These are phyloP conservation scores for Aspergillus fijiensis DNA, from an alignment of 2,329 filamentous ascomycete genomes.

Conservation along the genomic window DNA sequence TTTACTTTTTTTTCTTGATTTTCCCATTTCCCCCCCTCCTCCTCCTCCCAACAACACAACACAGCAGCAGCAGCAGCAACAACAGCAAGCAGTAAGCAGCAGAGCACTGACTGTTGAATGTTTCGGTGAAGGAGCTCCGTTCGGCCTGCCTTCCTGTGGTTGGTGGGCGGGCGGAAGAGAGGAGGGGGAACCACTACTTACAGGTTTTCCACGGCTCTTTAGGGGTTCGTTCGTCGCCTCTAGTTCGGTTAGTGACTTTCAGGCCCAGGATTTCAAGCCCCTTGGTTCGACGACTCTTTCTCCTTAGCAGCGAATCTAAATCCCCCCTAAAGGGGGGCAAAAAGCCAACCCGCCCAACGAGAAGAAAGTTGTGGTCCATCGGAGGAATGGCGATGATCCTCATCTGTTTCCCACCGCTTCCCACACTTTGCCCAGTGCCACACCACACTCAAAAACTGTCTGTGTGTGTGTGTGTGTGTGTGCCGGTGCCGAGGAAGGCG, in stretches of 20 bases:
- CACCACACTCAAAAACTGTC: no score
- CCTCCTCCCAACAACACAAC: neutral
- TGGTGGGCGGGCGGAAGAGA: conserved; percentile 11
- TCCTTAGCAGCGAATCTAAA: conserved; percentile 12
- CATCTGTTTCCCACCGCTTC: conserved; percentile 17
- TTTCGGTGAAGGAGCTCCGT: conserved; percentile 12
- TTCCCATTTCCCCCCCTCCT: no score
- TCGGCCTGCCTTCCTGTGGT: conserved; percentile 9
- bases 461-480: no score
- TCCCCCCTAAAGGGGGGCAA: conserved; percentile 14
- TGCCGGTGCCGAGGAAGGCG: no score
- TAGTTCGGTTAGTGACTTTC: conserved; percentile 17
- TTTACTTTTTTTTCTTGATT: no score
- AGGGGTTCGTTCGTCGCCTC: conserved; percentile 15
- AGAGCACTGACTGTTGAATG: neutral
- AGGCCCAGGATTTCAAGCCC: conserved; percentile 15
- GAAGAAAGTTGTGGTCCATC: conserved; percentile 8
- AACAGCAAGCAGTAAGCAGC: neutral
- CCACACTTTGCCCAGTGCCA: no score
- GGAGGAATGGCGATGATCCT: conserved; percentile 23
- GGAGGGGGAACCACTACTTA: neutral
- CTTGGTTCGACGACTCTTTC: conserved; percentile 18
- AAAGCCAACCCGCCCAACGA: conserved; percentile 13
- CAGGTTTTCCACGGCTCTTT: conserved; percentile 5
- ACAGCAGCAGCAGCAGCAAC: neutral